These are phyloP conservation scores for Geotrichum histeridarum DNA, from an alignment of 1,139 yeast species.

Conservation along the genomic window DNA sequence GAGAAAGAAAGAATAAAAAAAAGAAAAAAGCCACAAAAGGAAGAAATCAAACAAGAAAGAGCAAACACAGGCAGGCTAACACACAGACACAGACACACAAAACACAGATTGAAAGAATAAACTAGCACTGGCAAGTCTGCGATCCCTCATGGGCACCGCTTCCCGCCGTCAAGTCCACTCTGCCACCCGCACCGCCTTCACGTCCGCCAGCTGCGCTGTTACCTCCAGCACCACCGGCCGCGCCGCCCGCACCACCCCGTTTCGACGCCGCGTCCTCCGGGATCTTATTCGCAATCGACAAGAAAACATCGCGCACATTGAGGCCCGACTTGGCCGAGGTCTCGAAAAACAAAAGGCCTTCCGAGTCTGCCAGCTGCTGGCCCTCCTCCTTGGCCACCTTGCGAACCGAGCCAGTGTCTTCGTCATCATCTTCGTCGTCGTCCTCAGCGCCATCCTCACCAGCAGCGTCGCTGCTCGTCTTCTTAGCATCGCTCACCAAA, in stretches of 20 bases:
- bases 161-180: constrained; percentile 16
- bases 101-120: neutral
- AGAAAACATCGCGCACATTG: constrained; percentile 86
- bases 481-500: constrained; percentile 35
- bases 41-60: neutral
- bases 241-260: constrained; percentile 3
- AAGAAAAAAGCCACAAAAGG: neutral
- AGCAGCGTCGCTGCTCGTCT: constrained; percentile 4
- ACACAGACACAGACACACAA: neutral
- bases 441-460: constrained; percentile 33
- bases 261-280: constrained; percentile 44
- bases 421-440: constrained; percentile 31
- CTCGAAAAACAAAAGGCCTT: constrained; percentile 83
- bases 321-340: constrained; percentile 92
- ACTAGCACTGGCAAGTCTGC: constrained; percentile 4
- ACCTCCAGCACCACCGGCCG: constrained; percentile 7
- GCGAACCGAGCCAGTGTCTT: constrained; percentile 44
- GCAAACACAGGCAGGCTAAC: neutral
- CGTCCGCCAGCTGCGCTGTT: constrained; percentile 3
- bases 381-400: constrained; percentile 90
- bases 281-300: constrained; percentile 82
- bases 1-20: neutral
- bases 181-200: neutral
- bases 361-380: constrained; percentile 71
- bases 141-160: neutral